Percentiles rank a stretch among this genome's conserved stretches.
Evolutionary conservation across 1,284 basidiomycete species (phyloP).

Genomic region (Mrakiaceae sp.): DNA sequence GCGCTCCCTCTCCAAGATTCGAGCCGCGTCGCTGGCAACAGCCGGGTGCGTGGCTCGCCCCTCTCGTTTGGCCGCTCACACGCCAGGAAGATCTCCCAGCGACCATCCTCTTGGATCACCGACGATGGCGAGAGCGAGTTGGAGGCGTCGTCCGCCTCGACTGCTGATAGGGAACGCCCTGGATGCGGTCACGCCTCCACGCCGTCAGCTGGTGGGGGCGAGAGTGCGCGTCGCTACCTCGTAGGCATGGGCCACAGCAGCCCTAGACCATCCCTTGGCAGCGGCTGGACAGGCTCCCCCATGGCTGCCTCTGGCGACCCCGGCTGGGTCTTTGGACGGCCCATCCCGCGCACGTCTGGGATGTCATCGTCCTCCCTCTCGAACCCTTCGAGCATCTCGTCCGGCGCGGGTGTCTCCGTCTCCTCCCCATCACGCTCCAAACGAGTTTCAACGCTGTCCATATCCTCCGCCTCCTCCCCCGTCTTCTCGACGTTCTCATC

Average conservation of each 20-base stretch:
- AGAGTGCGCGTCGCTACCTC: too few species aligned
- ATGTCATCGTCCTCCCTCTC: conserved; percentile 7
- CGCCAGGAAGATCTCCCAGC: too few species aligned
- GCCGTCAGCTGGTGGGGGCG: too few species aligned
- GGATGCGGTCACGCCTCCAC: too few species aligned
- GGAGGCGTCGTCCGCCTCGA: too few species aligned
- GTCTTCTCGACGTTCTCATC: background rate
- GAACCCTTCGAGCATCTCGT: conserved; percentile 4
- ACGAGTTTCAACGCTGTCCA: conserved; percentile 25
- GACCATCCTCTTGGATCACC: conserved; percentile 4
- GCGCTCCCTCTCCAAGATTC: conserved; percentile 43
- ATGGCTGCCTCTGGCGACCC: background rate
- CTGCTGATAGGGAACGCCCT: too few species aligned
- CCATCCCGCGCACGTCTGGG: background rate
- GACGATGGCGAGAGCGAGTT: conserved; percentile 2
- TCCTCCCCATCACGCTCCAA: conserved; percentile 29
- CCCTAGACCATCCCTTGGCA: too few species aligned
- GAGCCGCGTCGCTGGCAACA: conserved; percentile 23
- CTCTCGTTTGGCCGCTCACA: background rate
- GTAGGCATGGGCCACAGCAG: too few species aligned
- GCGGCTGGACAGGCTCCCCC: too few species aligned
- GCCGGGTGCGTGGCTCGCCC: background rate
- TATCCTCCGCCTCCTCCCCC: conserved; percentile 22
- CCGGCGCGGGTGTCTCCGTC: conserved; percentile 29
- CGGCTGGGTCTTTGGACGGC: conserved; percentile 1